A percentile compares a stretch with the other conserved stretches of the same genome.
Evolutionary conservation across 768 basidiomycete genomes (phyloP).

Genomic region (Astraeus odoratus): DNA sequence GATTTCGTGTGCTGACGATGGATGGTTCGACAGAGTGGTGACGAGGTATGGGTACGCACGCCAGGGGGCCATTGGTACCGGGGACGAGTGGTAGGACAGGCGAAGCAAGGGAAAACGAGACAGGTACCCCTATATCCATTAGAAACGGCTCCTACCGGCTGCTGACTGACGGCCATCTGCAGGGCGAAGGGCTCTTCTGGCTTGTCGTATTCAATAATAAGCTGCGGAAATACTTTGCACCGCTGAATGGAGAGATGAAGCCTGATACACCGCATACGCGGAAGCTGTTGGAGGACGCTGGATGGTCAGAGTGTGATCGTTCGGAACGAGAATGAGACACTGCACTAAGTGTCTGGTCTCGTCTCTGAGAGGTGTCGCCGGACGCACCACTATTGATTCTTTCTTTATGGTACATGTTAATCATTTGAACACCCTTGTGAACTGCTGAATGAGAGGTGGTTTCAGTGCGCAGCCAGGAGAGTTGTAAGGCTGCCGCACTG

Average conservation of each 20-base stretch:
- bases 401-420: too few species aligned
- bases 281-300: conserved; percentile 38
- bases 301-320: not conserved
- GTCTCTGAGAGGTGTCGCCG: too few species aligned
- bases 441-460: too few species aligned
- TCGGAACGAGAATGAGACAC: not conserved
- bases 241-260: conserved; percentile 61
- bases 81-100: conserved; percentile 42
- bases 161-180: not conserved
- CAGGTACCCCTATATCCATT: conserved; percentile 29
- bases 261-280: conserved; percentile 44
- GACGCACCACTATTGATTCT: not conserved
- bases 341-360: not conserved
- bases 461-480: too few species aligned
- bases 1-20: conserved; percentile 1
- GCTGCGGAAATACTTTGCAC: conserved; percentile 55
- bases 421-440: too few species aligned
- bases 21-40: conserved; percentile 30
- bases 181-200: conserved; percentile 50
- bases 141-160: not conserved
- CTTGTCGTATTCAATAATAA: conserved; percentile 39
- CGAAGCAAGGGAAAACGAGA: conserved; percentile 39
- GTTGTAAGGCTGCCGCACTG: too few species aligned
- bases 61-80: conserved; percentile 43
- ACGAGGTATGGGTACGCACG: conserved; percentile 48